Evolutionary conservation across 192 early-diverging fungal genomes (phyloP).

Genomic region (Coemansia sp.): DNA sequence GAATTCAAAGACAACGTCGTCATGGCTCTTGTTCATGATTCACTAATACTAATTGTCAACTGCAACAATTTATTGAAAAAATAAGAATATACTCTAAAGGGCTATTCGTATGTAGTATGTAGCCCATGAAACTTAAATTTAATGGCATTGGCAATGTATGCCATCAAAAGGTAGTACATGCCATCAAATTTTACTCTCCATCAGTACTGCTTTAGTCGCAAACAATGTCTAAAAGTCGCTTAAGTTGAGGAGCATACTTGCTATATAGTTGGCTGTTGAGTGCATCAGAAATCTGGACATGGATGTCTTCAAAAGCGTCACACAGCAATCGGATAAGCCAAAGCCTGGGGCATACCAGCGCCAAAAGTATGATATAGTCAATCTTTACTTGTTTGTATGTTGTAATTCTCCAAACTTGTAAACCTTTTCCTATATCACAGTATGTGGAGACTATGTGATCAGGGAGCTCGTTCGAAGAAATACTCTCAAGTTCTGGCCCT

Average conservation of each 20-base stretch:
- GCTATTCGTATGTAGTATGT: too few species aligned
- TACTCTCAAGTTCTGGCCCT: not conserved
- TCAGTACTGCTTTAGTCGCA: constrained; percentile 10
- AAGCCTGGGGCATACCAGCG: not conserved
- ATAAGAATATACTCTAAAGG: constrained; percentile 2
- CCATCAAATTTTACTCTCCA: constrained; percentile 23
- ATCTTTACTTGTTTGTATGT: too few species aligned
- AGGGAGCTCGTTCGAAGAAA: not conserved
- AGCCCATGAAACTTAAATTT: too few species aligned
- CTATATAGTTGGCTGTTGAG: not conserved
- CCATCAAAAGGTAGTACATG: too few species aligned
- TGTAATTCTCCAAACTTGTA: not conserved
- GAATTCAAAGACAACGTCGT: too few species aligned
- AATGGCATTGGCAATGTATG: too few species aligned
- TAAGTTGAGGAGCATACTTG: not conserved
- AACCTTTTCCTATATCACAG: not conserved
- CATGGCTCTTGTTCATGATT: too few species aligned
- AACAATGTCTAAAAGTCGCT: not conserved
- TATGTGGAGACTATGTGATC: not conserved
- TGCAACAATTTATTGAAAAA: constrained; percentile 2
- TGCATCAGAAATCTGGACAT: not conserved
- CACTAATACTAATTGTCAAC: too few species aligned
- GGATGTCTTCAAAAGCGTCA: not conserved
- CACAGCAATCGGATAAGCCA: not conserved
- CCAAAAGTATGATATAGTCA: not conserved